These are phyloP conservation scores for Tulasnella sp. DNA, from an alignment of 768 basidiomycete species.

Conservation along the genomic window DNA sequence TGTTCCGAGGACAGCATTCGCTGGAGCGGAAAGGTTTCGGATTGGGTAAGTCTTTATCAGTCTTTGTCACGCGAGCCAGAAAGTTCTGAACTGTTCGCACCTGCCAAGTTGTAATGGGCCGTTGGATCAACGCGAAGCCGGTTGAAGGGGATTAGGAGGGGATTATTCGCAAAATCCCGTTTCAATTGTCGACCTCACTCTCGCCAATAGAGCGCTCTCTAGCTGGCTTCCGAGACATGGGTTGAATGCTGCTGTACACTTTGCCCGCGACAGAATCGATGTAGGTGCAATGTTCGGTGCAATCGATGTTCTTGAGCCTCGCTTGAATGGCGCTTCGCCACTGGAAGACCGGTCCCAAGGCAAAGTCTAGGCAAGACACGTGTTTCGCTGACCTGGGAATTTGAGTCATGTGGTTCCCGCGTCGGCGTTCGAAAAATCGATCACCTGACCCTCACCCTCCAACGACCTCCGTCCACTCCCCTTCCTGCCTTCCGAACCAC, in stretches of 20 bases:
- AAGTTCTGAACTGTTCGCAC: background rate
- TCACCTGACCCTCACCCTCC: constrained; percentile 7
- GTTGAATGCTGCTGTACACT: background rate
- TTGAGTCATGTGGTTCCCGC: constrained; percentile 21
- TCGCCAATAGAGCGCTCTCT: background rate
- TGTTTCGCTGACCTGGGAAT: constrained; percentile 7
- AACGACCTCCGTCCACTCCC: constrained; percentile 17
- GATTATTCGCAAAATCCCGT: constrained; percentile 1
- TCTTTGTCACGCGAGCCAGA: background rate
- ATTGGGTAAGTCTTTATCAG: background rate
- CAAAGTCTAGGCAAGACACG: background rate
- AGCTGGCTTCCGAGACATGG: background rate
- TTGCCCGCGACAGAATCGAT: background rate
- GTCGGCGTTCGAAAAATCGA: constrained; percentile 21
- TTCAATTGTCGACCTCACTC: background rate
- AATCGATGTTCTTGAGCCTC: background rate
- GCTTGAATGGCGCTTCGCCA: background rate
- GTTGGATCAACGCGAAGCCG: background rate
- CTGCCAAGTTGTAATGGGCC: background rate
- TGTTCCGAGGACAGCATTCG: background rate
- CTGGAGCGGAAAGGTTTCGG: background rate
- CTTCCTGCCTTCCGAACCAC: constrained; percentile 11
- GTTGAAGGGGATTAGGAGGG: constrained; percentile 3
- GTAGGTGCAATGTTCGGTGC: background rate
- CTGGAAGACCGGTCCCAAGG: background rate